Evolutionary conservation across 441 rosid species (phyloP), one percentile per base, ranked within the genome.

Genomic region (Adansonia rubrostipa): DNA sequence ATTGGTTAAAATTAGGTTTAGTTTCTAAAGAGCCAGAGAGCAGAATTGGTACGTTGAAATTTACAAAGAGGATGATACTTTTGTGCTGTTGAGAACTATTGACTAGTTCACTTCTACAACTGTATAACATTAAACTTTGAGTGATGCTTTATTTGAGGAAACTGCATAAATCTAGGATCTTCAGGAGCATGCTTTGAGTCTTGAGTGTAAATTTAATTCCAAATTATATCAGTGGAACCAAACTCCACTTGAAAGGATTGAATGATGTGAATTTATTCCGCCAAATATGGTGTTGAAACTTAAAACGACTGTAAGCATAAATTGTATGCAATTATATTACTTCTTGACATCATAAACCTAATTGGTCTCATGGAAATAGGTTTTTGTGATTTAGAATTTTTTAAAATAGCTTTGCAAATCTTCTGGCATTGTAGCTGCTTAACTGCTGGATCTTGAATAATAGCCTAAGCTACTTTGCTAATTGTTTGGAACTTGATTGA

Each of bases 21-120:
- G 13, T 20, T 36, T 40, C 19, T 57, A 71, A 71, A 71, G 45
- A 74, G 45, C 58, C 68, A 75, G 78, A 54, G 82, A 61, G 73
- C 15, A 40, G 47, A 9, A 70, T 56, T 80, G 69, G 75, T 63
- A 80, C 79, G 56, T 80, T 80, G 81, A 60, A 79, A 80, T 77
- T 62, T 42, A 3, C 33, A 61, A 45, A 7, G 42, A 48, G 13
- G 47, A 9, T 24, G 71, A 48, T 63, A 9, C 3, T 28, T 36
- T 22, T 73, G 19, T 3, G 67, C n/a, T 42, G 33, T 57, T 57
- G 40, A 58, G 67, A 73, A 20, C 15, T 33, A 51, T 63, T 4
- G 68, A 63, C 28, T 63, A 33, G 47, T 63, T 63, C 66, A 24
- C n/a, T 61, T 61, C 17, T 61, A 24, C n/a, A 61, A 61, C 42